Conservation (phyloP, 139 green algal genomes). For the Gonium pectorale region DNA sequence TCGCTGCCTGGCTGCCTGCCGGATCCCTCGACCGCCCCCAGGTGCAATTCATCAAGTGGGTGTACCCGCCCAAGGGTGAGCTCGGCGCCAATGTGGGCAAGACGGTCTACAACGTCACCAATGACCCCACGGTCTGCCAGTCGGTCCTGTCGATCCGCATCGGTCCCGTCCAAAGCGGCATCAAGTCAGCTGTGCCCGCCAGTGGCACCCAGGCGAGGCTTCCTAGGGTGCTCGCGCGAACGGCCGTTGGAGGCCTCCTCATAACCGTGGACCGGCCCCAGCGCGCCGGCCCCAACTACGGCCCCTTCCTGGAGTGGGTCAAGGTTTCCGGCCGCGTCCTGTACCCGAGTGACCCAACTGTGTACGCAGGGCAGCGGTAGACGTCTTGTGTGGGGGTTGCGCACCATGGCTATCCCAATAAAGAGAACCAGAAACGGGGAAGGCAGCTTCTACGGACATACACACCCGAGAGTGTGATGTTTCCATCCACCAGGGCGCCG, state of each 20-base stretch:
- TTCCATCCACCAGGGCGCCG: too few relatives aligned
- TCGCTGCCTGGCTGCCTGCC: too few relatives aligned
- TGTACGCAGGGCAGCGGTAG: too few relatives aligned
- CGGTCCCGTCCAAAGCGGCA: neutral
- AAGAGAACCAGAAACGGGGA: too few relatives aligned
- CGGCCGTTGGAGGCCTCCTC: neutral
- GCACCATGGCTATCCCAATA: too few relatives aligned
- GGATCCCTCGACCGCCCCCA: too few relatives aligned
- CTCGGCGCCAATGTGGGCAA: neutral
- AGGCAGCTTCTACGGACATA: too few relatives aligned
- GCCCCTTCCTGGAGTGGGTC: slow-evolving; percentile 16
- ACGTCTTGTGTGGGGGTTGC: too few relatives aligned
- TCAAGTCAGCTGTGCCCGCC: neutral
- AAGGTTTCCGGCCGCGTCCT: neutral
- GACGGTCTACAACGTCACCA: neutral
- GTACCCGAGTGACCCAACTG: neutral
- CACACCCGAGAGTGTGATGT: too few relatives aligned
- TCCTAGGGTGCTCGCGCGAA: neutral
- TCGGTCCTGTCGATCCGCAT: neutral
- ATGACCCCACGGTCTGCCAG: neutral
- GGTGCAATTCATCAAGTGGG: too few relatives aligned
- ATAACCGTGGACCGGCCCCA: neutral
- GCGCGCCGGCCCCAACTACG: neutral
- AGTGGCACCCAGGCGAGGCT: neutral
- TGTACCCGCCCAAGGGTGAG: neutral